These are phyloP conservation scores for Trametes meyenii DNA, from an alignment of 768 basidiomycete species.

Conservation along the genomic window DNA sequence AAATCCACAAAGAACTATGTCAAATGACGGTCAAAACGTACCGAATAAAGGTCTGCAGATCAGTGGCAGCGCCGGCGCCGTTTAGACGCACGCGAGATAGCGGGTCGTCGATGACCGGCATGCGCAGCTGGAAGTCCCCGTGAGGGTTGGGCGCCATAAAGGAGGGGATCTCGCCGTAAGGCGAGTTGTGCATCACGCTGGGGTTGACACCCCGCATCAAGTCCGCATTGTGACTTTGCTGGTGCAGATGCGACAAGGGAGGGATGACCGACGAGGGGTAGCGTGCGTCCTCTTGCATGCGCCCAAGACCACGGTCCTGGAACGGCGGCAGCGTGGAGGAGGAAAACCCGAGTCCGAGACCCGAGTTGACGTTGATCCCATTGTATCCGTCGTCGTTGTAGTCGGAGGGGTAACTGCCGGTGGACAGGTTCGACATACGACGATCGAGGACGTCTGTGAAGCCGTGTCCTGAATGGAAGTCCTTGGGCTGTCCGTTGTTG, in stretches of 20 bases:
- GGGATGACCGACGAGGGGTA: constrained; percentile 54
- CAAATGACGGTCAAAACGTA: constrained; percentile 36
- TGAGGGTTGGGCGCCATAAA: constrained; percentile 57
- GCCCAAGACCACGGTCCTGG: constrained; percentile 42
- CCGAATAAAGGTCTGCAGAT: constrained; percentile 83
- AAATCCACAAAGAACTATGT: constrained; percentile 9
- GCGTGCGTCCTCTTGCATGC: constrained; percentile 28
- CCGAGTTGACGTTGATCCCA: constrained; percentile 49
- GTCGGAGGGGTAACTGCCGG: constrained; percentile 56
- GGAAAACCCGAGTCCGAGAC: constrained; percentile 44
- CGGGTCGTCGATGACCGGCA: constrained; percentile 64
- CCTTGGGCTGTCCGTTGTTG: constrained; percentile 47
- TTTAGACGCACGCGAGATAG: constrained; percentile 68
- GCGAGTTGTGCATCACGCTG: constrained; percentile 65
- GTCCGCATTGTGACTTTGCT: constrained; percentile 50
- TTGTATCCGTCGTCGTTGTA: constrained; percentile 63
- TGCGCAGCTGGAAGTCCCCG: constrained; percentile 59
- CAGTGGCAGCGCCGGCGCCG: constrained; percentile 57
- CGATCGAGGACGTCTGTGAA: constrained; percentile 69
- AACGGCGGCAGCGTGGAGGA: constrained; percentile 58
- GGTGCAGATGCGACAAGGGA: constrained; percentile 53
- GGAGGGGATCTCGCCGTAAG: constrained; percentile 58
- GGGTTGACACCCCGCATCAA: constrained; percentile 71
- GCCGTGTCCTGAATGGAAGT: constrained; percentile 51
- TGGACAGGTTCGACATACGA: constrained; percentile 49